Evolutionary conservation across 805 yeast genomes (phyloP), one percentile per base, ranked within the genome.

Genomic region (Wickerhamiella kurtzmanii): DNA sequence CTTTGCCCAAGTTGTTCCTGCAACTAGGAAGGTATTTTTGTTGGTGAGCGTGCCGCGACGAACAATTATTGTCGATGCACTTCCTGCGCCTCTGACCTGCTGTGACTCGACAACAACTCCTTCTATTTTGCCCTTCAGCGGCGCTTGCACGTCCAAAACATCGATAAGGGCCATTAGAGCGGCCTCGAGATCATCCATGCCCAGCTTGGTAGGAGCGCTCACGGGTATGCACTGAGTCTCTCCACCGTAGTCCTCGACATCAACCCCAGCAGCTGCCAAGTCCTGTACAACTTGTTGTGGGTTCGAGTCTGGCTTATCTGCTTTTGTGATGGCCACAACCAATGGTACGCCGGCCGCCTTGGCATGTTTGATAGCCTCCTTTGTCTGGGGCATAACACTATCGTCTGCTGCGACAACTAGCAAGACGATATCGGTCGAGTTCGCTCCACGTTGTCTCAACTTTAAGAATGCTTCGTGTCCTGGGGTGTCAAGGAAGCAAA

Each of bases 321-420:
- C 82, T 62, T 92, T 92, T 55, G 92, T 89, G 37, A 92, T 75
- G 0, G 97, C 98, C 9, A 92, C 95, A 46, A 92, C 80, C 52
- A 88, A 69, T 0, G 88, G 86, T 13, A 85, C 92, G 9, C 80
- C 79, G 0, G 94, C 79, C 44, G 76, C 76, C 53, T 81, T 80
- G 3, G 94, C 88, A 63, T 92, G 98, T 57, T 82, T 86, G 51
- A 92, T 85, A 2, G 97, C 97, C 63, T 92, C 98, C 37, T 79
- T 72, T 0, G 98, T 92, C 62, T 92, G 98, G 0, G 97, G 97
- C 94, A 82, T 92, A 19, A 92, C 94, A 0, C 96, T 84, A 65
- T 92, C 98, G 62, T 92, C 96, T 2, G 95, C 95, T 1, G 97
- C 96, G 18, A 92, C 95, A 2, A 89, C 97, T 46, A 92, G 70